phyloP scores from a whole-genome alignment of 2,329 filamentous ascomycete genomes.

The Verticillium dahliae region DNA sequence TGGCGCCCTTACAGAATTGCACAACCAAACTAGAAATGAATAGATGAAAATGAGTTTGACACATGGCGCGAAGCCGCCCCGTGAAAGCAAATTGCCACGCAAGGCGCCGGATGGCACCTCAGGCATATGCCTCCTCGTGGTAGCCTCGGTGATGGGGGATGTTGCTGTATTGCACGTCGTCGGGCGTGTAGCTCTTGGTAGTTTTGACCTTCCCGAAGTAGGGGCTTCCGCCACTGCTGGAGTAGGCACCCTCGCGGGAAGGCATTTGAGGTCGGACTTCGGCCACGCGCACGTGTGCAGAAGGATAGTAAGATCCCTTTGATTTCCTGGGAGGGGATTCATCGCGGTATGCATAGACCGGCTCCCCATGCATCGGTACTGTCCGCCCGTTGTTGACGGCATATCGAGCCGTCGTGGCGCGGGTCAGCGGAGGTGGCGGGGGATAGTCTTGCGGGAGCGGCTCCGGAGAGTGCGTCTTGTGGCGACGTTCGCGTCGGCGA shows the following conservation, averaged over 20 bases:
- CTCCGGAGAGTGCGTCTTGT: constrained; percentile 26
- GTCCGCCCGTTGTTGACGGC: constrained; percentile 14
- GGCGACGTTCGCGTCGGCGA: constrained; percentile 20
- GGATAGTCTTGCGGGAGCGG: constrained; percentile 8
- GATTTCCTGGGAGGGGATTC: constrained; percentile 3
- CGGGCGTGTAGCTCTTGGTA: constrained; percentile 19
- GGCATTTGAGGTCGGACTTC: constrained; percentile 23
- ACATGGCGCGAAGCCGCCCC: not conserved
- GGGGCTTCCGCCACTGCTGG: constrained; percentile 12
- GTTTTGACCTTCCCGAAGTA: constrained; percentile 26
- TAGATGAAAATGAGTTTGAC: not conserved
- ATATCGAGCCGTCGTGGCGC: constrained; percentile 5
- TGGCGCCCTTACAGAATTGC: constrained; percentile 6
- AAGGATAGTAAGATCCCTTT: constrained; percentile 2
- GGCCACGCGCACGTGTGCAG: constrained; percentile 13
- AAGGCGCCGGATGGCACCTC: not conserved
- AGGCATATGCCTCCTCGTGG: constrained; percentile 13
- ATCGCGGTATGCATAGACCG: constrained; percentile 15
- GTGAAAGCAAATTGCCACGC: not conserved
- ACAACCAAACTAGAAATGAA: constrained; percentile 6
- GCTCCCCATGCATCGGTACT: constrained; percentile 15
- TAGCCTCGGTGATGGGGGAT: constrained; percentile 15
- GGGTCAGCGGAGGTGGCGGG: not conserved
- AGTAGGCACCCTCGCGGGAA: constrained; percentile 22
- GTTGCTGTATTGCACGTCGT: constrained; percentile 24